Conservation (phyloP, 1,284 basidiomycete species). For the Rhodotorula sp. region DNA sequence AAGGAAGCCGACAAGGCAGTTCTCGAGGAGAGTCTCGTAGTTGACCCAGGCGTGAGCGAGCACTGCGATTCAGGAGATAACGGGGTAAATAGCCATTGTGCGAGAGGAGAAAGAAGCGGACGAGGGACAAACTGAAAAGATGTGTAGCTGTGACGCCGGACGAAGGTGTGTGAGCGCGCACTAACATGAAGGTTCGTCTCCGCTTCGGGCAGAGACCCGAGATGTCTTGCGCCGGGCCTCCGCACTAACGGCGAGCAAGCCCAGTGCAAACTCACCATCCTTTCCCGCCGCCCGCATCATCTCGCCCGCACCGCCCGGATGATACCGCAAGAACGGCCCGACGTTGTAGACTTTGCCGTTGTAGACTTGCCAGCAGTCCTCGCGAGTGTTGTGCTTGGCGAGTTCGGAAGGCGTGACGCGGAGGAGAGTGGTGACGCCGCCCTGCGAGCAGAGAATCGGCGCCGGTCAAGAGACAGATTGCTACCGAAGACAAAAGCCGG, state of each 20-base stretch:
- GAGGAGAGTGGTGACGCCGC: constrained; percentile 53
- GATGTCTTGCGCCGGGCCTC: too few relatives aligned
- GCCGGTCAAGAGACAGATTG: too few relatives aligned
- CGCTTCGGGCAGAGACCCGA: too few relatives aligned
- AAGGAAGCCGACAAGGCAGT: constrained; percentile 84
- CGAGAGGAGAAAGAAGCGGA: background rate
- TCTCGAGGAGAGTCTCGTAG: constrained; percentile 86
- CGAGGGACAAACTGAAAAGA: constrained; percentile 70
- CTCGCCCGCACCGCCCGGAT: constrained; percentile 91
- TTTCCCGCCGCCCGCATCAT: constrained; percentile 93
- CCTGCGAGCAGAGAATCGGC: constrained; percentile 33
- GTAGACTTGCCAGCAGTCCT: constrained; percentile 91
- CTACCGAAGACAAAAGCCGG: constrained; percentile 60
- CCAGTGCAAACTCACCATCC: constrained; percentile 54
- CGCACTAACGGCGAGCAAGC: too few relatives aligned
- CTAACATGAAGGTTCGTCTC: background rate
- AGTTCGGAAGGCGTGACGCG: constrained; percentile 81
- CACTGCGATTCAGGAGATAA: constrained; percentile 46
- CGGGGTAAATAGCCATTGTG: background rate
- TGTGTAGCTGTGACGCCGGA: constrained; percentile 53
- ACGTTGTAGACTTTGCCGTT: constrained; percentile 97
- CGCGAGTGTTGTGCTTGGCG: constrained; percentile 74
- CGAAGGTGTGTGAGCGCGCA: too few relatives aligned
- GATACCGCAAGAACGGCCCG: constrained; percentile 84
- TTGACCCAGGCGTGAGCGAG: constrained; percentile 84